Percentiles rank a stretch among this genome's conserved stretches.
Evolutionary conservation across 1,284 basidiomycete genomes (phyloP).

Genomic region (Rhodotorula sp.): DNA sequence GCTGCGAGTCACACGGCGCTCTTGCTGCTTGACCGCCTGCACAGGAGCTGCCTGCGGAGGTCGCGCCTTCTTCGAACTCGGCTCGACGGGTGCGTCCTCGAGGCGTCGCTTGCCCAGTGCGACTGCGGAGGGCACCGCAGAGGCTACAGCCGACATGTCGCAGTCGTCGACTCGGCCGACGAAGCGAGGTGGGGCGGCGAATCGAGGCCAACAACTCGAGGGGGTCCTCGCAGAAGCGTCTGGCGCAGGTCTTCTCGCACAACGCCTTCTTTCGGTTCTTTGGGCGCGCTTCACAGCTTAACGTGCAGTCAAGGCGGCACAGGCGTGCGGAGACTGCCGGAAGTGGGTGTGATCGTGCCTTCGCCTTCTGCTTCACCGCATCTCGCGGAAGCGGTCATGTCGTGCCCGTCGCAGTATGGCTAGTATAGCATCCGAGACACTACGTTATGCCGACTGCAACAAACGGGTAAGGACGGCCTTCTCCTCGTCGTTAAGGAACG

Average conservation of each 20-base stretch:
- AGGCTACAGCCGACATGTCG: not conserved
- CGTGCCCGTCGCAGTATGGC: no score
- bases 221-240: no score
- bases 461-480: slow-evolving; percentile 25
- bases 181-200: no score
- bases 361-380: no score
- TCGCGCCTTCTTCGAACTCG: not conserved
- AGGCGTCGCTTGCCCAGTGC: slow-evolving; percentile 34
- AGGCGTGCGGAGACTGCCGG: not conserved
- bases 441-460: slow-evolving; percentile 6
- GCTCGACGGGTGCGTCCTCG: not conserved
- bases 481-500: slow-evolving; percentile 31
- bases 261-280: no score
- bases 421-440: not conserved
- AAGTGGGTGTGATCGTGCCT: not conserved
- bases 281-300: not conserved
- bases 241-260: no score
- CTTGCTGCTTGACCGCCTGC: slow-evolving; percentile 9
- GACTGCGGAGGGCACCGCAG: slow-evolving; percentile 1
- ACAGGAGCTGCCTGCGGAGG: not conserved
- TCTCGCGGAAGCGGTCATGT: no score
- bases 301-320: no score
- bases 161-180: not conserved
- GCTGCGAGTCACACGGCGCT: slow-evolving; percentile 15
- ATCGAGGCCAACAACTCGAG: no score